Evolutionary conservation across 108 stramenopile genomes (phyloP).

Genomic region (Chaetoceros muelleri): DNA sequence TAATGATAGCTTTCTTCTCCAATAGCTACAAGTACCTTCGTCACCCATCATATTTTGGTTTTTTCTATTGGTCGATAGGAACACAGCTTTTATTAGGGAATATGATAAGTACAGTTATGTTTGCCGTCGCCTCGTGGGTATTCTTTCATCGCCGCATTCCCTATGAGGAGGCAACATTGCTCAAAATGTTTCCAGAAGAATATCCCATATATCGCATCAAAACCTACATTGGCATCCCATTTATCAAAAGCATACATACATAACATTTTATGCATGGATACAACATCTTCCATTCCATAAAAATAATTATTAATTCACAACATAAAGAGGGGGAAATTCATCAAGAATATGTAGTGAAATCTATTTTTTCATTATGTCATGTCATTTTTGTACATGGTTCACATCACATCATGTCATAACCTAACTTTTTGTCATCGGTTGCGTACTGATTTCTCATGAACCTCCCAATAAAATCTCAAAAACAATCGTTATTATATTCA

Average conservation of each 20-base stretch:
- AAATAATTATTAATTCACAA: neutral
- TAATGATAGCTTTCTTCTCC: neutral
- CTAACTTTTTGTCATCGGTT: neutral
- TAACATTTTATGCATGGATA: too few species aligned
- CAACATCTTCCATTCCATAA: too few species aligned
- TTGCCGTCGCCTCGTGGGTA: slow-evolving; percentile 61
- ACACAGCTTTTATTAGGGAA: slow-evolving; percentile 86
- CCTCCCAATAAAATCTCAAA: slow-evolving; percentile 82
- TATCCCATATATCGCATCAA: slow-evolving; percentile 62
- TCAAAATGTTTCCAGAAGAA: slow-evolving; percentile 58
- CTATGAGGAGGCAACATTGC: slow-evolving; percentile 78
- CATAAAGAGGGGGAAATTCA: neutral
- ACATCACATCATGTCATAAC: too few species aligned
- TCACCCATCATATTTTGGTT: slow-evolving; percentile 94
- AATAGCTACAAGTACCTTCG: slow-evolving; percentile 71
- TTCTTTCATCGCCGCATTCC: slow-evolving; percentile 87
- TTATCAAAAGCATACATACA: too few species aligned
- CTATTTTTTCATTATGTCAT: too few species aligned
- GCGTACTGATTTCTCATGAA: slow-evolving; percentile 1
- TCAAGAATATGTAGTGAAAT: too few species aligned
- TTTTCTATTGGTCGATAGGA: slow-evolving; percentile 92
- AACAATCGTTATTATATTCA: slow-evolving; percentile 61
- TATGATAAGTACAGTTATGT: slow-evolving; percentile 42
- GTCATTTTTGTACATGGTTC: too few species aligned
- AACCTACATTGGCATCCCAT: slow-evolving; percentile 85